phyloP scores from a whole-genome alignment of 1,284 basidiomycete genomes.

The Heliocybe sulcata region DNA sequence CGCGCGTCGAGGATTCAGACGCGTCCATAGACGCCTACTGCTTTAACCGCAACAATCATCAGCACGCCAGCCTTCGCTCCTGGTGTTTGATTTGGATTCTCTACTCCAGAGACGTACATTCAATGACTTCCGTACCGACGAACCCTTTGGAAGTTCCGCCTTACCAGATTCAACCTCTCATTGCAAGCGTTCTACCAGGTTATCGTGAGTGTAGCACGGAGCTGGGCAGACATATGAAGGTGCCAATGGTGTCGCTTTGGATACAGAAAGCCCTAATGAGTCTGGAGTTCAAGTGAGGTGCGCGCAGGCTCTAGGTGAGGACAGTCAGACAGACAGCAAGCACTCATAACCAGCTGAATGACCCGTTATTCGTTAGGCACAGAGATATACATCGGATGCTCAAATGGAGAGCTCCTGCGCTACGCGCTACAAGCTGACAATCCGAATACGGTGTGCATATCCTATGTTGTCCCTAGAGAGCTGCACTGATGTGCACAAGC shows the following conservation, averaged over 20 bases:
- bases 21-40: background rate
- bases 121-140: conserved; percentile 20
- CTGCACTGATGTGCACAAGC: conserved; percentile 25
- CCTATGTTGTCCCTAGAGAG: background rate
- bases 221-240: conserved; percentile 10
- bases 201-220: conserved; percentile 14
- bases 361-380: conserved; percentile 32
- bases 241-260: background rate
- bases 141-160: conserved; percentile 44
- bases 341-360: background rate
- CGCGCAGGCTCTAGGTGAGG: conserved; percentile 28
- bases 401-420: conserved; percentile 64
- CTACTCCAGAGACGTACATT: background rate
- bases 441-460: conserved; percentile 36
- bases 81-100: too few species aligned
- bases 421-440: conserved; percentile 55
- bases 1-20: background rate
- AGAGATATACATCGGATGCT: conserved; percentile 70
- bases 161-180: conserved; percentile 48
- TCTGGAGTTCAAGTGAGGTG: conserved; percentile 20
- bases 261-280: conserved; percentile 6
- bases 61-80: background rate
- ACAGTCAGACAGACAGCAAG: background rate
- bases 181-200: conserved; percentile 27
- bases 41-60: background rate